Evolutionary conservation across 441 rosid species (phyloP).

Genomic region (Gossypium trilobum): DNA sequence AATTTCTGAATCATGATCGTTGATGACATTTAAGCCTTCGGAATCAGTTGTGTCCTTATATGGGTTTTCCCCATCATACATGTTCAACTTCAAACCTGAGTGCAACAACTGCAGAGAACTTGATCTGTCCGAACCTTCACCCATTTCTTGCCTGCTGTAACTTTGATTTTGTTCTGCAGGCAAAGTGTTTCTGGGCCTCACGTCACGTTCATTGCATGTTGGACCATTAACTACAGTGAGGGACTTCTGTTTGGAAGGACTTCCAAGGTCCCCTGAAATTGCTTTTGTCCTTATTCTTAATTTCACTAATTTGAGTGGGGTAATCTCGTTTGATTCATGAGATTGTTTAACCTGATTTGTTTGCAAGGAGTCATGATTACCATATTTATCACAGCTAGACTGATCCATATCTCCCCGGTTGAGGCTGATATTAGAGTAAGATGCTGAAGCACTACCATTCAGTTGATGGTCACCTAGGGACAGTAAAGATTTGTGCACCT

Average conservation of each 20-base stretch:
- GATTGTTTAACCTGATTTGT: conserved; percentile 25
- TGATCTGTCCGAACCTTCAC: conserved; percentile 27
- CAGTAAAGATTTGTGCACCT: conserved; percentile 18
- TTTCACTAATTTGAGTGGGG: conserved; percentile 42
- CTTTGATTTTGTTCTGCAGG: conserved; percentile 9
- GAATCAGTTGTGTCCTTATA: conserved; percentile 21
- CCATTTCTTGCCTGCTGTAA: conserved; percentile 18
- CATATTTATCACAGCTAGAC: conserved; percentile 18
- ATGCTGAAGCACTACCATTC: conserved; percentile 20
- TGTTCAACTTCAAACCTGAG: conserved; percentile 15
- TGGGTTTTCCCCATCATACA: conserved; percentile 17
- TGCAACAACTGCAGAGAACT: conserved; percentile 20
- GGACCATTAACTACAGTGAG: conserved; percentile 25
- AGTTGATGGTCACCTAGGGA: conserved; percentile 16
- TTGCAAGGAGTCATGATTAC: conserved; percentile 13
- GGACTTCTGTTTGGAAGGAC: conserved; percentile 30
- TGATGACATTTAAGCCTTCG: conserved; percentile 20
- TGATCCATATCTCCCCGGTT: conserved; percentile 12
- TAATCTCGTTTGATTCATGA: conserved; percentile 33
- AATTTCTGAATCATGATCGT: conserved; percentile 24
- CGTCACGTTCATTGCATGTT: conserved; percentile 22
- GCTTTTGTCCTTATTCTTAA: conserved; percentile 48
- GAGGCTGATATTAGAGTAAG: conserved; percentile 13
- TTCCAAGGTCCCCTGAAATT: conserved; percentile 25
- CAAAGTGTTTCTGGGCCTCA: conserved; percentile 24